These are phyloP conservation scores for Wakefieldia striispora DNA, from an alignment of 768 basidiomycete genomes.

Conservation along the genomic window DNA sequence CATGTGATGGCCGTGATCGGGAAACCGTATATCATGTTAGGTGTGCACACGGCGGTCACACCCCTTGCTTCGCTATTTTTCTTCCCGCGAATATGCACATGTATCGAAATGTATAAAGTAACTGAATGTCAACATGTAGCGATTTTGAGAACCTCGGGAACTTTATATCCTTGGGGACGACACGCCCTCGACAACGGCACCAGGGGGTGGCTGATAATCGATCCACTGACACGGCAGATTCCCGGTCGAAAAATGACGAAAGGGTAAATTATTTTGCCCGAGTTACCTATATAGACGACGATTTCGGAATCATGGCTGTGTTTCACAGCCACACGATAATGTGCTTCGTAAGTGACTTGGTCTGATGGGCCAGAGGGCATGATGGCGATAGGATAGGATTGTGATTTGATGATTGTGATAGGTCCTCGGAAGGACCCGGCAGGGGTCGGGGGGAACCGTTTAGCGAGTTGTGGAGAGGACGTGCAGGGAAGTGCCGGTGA, in stretches of 20 bases:
- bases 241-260: conserved; percentile 14
- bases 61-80: neutral
- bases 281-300: conserved; percentile 4
- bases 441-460: too few species aligned
- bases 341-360: neutral
- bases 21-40: too few species aligned
- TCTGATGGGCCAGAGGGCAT: neutral
- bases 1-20: too few species aligned
- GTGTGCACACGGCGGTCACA: too few species aligned
- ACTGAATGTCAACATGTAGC: too few species aligned
- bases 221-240: neutral
- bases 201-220: conserved; percentile 6
- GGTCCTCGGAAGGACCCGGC: neutral
- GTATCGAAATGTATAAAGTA: too few species aligned
- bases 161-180: too few species aligned
- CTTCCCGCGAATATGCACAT: conserved; percentile 1
- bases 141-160: too few species aligned
- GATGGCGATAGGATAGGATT: too few species aligned
- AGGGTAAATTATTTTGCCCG: conserved; percentile 8
- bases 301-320: conserved; percentile 16
- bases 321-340: neutral
- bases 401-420: neutral
- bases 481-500: too few species aligned
- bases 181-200: conserved; percentile 1
- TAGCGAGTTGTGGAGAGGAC: too few species aligned